Evolutionary conservation across 441 rosid species (phyloP), one percentile per base, ranked within the genome.

Genomic region (Monsonia emarginata): DNA sequence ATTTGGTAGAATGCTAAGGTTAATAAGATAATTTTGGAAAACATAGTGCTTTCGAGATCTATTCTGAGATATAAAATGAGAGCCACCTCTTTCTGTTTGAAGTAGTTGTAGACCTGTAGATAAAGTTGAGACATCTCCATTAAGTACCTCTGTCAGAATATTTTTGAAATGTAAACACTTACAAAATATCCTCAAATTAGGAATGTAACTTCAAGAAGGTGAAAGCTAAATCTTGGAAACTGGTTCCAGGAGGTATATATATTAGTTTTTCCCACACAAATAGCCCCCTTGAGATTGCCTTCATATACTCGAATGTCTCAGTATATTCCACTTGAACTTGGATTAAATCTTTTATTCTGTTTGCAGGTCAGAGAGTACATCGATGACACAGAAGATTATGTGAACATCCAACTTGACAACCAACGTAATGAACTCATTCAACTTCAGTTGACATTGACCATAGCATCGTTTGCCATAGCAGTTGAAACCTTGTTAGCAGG

Each of bases 321-420:
- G 4, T 46, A 4, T 46, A 10, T 46, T 18, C 4, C 54, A 16
- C 16, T 11, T 26, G 31, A 56, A 70, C 31, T 48, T 36, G 24
- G 22, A 48, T 4, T 8, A 26, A 18, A 9, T 52, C 31, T 21
- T 31, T n/a, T 50, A 16, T 40, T 69, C 67, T 54, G 50, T 65
- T 66, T 65, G 57, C 82, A 87, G 92, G 98, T 94, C 34, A 85
- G 98, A 0, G 98, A 93, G 69, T 90, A 90, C 69, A 90, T 93
- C 32, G 98, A 93, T 64, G 98, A 93, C 75, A 90, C 98, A 1
- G 97, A 90, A 78, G 98, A 90, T 73, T 90, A 90, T 14, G 97
- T 92, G 61, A 93, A 93, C 69, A 93, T 93, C 71, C 97, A 88
- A 69, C 86, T 93, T 1, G 96, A 88, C 75, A 87, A 87, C 76